Base-by-base conservation (phyloP, 2,329 filamentous ascomycete species). In the Beauveria sp. region DNA sequence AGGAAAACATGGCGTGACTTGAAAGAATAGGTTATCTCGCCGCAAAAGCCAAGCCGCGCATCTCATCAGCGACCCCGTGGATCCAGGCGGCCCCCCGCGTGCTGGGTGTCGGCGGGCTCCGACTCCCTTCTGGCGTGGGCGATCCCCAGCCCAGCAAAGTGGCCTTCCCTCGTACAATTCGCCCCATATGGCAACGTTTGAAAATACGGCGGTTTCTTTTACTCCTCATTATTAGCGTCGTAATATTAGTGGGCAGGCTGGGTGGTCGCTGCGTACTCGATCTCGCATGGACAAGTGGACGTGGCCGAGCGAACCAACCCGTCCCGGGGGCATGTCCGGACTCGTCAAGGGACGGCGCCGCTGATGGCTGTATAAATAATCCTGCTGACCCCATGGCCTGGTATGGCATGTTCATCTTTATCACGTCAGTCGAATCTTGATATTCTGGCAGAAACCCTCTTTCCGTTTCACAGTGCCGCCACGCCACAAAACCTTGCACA, bases 21-120 rank as follows among this genome's bases (percentile, higher is more conserved):
- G 40, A 5, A 20, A 57, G 24, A 48, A 38, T 16, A 38, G n/a
- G n/a, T 20, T 20, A 53, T 40, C 50, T 40, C 20, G 20, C 14
- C 20, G 12, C 50, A 16, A 26, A 14, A 34, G 31, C 31, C 31
- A 38, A 53, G 20, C 31, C 51, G 24, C 4, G 14, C 4, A 12
- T 45, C 43, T 24, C 40, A 31, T 48, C 55, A 26, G n/a, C 20
- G 16, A 2, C 61, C 28, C 28, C 46, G 52, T 66, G 59, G 64
- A 65, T 60, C 52, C 60, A 65, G 43, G 38, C 65, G 60, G 62
- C 34, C 53, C 64, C 52, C 60, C 60, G 63, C 64, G 64, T 59
- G 18, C 63, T 67, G 69, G 69, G 64, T 43, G 60, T 70, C 69
- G 69, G 69, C 69, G 69, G 67, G 66, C 65, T 71, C 69, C 68